These are phyloP conservation scores for Cystofilobasidium macerans DNA, from an alignment of 768 basidiomycete genomes.

Conservation along the genomic window DNA sequence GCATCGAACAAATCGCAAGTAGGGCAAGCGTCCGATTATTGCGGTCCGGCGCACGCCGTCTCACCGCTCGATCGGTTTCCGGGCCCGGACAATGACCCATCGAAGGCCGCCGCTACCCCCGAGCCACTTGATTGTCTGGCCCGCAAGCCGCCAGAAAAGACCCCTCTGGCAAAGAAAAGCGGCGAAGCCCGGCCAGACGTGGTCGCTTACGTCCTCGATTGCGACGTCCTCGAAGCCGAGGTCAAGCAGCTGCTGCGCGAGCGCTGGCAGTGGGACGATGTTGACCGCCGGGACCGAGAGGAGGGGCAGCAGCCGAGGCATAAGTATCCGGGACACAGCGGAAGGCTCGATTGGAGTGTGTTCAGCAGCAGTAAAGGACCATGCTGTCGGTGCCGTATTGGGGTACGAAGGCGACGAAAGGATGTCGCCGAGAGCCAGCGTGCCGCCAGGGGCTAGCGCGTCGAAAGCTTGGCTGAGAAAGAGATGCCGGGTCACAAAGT, in stretches of 20 bases:
- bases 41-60: too few relatives aligned
- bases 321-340: background rate
- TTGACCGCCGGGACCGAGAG: conserved; percentile 46
- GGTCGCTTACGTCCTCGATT: conserved; percentile 49
- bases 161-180: conserved; percentile 43
- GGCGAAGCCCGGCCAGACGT: conserved; percentile 53
- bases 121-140: conserved; percentile 40
- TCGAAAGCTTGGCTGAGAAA: conserved; percentile 49
- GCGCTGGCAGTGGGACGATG: conserved; percentile 44
- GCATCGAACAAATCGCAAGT: too few relatives aligned
- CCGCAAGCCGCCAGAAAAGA: conserved; percentile 46
- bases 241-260: conserved; percentile 42
- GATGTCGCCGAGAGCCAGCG: conserved; percentile 54
- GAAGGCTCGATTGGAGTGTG: background rate
- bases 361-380: background rate
- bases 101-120: conserved; percentile 40
- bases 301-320: conserved; percentile 1
- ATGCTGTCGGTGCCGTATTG: background rate
- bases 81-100: conserved; percentile 44
- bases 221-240: conserved; percentile 49
- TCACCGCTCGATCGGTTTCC: conserved; percentile 23
- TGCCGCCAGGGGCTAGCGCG: conserved; percentile 46
- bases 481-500: conserved; percentile 47
- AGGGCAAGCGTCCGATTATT: too few relatives aligned
- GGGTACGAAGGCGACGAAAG: conserved; percentile 40